Base-by-base conservation (phyloP, 2,329 filamentous ascomycete species). In the Acarospora socialis region DNA sequence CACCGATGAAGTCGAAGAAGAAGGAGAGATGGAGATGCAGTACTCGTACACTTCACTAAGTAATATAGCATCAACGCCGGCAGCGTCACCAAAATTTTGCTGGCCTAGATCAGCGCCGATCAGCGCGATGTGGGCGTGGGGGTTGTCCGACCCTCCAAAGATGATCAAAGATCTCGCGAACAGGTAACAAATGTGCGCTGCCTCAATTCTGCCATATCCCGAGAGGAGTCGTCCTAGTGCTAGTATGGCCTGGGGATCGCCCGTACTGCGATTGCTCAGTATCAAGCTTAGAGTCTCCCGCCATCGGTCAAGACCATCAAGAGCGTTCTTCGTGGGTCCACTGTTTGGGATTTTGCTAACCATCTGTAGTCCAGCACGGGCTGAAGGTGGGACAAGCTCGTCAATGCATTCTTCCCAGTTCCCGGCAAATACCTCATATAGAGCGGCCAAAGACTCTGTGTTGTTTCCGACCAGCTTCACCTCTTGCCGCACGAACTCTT, bases 31-130 rank as follows among this genome's bases (percentile, higher is more conserved):
- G 7, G 81, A 81, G 7, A 82, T 63, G 1, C 81, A 84, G 52
- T 83, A 95, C 52, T 99, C 90, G 47, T 92, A 95, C 0, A 93
- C 74, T 53, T 99, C 90, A 24, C 83, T 95, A n/a, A 98, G 68
- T 30, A 94, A 64, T n/a, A 94, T 71, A 3, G 83, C 71, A 49
- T 95, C 84, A 5, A 81, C 68, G 46, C 95, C 84, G 41, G 77
- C 73, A 32, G 76, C 75, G 40, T 86, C 77, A 30, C 81, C 74
- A 31, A 77, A 69, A 5, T 73, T 68, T 37, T 78, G 70, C 28
- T 70, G 70, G 37, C 70, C 67, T 53, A 92, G 83, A 51, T 95
- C 81, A 9, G 78, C 78, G 10, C 90, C 87, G 14, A 98, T 63
- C 5, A 95, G 69, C 4, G 90, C 80, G 43, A 95, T 78, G 46